Evolutionary conservation across 2,329 filamentous ascomycete genomes (phyloP).

Genomic region (Colletotrichum ledebouriae): DNA sequence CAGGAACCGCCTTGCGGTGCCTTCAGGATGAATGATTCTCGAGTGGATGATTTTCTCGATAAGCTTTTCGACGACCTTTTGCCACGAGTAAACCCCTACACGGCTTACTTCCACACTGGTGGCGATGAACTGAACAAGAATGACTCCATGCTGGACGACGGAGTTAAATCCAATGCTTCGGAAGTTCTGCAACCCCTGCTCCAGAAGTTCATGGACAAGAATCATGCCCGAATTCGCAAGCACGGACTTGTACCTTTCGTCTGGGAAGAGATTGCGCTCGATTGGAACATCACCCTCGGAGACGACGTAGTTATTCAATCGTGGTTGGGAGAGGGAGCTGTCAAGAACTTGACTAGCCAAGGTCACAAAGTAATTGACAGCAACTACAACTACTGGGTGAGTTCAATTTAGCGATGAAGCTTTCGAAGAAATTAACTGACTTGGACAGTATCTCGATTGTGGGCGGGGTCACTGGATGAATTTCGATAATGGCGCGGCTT

Average conservation of each 20-base stretch:
- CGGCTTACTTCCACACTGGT: slow-evolving; percentile 85
- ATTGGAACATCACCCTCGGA: slow-evolving; percentile 82
- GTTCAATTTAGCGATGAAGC: slow-evolving; percentile 45
- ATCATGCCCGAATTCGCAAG: slow-evolving; percentile 74
- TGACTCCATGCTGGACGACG: slow-evolving; percentile 80
- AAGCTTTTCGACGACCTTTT: slow-evolving; percentile 81
- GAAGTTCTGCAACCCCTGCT: slow-evolving; percentile 79
- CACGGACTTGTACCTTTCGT: slow-evolving; percentile 80
- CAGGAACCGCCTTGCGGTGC: slow-evolving; percentile 76
- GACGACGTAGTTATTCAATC: slow-evolving; percentile 81
- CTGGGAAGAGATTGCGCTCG: slow-evolving; percentile 88
- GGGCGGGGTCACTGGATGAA: slow-evolving; percentile 85
- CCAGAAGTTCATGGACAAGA: slow-evolving; percentile 80
- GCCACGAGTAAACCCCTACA: slow-evolving; percentile 77
- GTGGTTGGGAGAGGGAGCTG: slow-evolving; percentile 77
- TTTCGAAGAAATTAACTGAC: neutral
- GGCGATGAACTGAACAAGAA: slow-evolving; percentile 89
- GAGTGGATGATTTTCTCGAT: slow-evolving; percentile 79
- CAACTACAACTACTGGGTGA: slow-evolving; percentile 82
- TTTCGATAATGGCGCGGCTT: slow-evolving; percentile 70
- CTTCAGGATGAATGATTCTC: slow-evolving; percentile 80
- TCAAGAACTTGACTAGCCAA: slow-evolving; percentile 69
- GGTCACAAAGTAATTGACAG: slow-evolving; percentile 82
- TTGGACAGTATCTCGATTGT: slow-evolving; percentile 81
- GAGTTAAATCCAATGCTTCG: slow-evolving; percentile 75